Evolutionary conservation across 2,329 filamentous ascomycete genomes (phyloP).

Genomic region (Penicillium aurantiogriseum): DNA sequence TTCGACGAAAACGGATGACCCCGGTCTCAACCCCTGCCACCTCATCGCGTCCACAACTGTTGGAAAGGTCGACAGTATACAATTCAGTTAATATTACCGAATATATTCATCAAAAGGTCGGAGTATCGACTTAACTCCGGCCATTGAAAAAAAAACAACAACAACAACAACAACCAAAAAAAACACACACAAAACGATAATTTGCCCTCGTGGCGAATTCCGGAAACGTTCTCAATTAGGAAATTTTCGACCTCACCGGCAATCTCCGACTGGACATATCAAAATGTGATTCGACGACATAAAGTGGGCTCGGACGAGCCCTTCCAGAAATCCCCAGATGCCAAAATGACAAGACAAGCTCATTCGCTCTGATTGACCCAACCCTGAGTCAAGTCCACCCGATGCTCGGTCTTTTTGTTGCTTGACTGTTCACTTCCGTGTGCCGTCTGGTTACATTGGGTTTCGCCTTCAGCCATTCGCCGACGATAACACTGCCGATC

Average conservation of each 20-base stretch:
- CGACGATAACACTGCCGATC: slow-evolving; percentile 19
- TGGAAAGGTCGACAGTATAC: neutral
- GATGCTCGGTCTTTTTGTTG: neutral
- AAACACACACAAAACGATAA: neutral
- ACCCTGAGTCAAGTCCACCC: neutral
- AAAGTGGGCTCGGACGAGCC: slow-evolving; percentile 13
- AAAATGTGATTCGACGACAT: slow-evolving; percentile 11
- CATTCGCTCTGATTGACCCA: slow-evolving; percentile 11
- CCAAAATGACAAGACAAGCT: neutral
- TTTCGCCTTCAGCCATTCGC: slow-evolving; percentile 6
- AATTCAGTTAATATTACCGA: neutral
- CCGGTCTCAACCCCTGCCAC: neutral
- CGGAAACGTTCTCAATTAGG: slow-evolving; percentile 1
- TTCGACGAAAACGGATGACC: neutral
- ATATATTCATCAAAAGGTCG: neutral
- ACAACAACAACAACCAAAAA: neutral
- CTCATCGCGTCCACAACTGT: neutral
- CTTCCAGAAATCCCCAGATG: slow-evolving; percentile 16
- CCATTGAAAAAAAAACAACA: no score
- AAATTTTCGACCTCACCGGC: slow-evolving; percentile 16
- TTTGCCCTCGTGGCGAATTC: slow-evolving; percentile 1
- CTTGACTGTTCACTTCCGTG: slow-evolving; percentile 10
- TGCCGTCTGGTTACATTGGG: slow-evolving; percentile 31
- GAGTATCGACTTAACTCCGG: neutral
- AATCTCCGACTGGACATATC: slow-evolving; percentile 9